These are phyloP conservation scores for Penicillium verrucosum DNA, from an alignment of 2,329 filamentous ascomycete genomes.

Conservation along the genomic window DNA sequence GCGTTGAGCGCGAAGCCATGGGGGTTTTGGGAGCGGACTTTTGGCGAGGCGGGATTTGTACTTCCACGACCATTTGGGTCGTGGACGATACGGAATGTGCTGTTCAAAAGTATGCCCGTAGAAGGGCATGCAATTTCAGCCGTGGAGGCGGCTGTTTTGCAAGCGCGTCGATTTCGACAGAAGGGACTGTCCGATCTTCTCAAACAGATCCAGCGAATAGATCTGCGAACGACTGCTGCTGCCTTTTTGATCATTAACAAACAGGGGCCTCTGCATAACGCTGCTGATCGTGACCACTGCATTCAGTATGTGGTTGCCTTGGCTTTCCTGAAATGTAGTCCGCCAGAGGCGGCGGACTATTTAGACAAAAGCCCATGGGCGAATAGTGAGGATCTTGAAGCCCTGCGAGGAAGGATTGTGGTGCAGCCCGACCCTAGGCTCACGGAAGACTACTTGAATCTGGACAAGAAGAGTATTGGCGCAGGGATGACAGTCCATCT, in stretches of 20 bases:
- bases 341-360: slow-evolving; percentile 28
- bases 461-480: slow-evolving; percentile 26
- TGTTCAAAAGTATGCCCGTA: slow-evolving; percentile 28
- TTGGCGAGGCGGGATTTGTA: slow-evolving; percentile 19
- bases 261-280: slow-evolving; percentile 23
- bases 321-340: slow-evolving; percentile 30
- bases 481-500: slow-evolving; percentile 28
- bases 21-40: slow-evolving; percentile 35
- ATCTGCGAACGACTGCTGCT: slow-evolving; percentile 30
- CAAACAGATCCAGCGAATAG: slow-evolving; percentile 25
- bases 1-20: slow-evolving; percentile 33
- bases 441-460: slow-evolving; percentile 32
- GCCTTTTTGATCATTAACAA: slow-evolving; percentile 37
- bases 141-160: slow-evolving; percentile 31
- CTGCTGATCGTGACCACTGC: slow-evolving; percentile 39
- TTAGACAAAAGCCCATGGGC: slow-evolving; percentile 27
- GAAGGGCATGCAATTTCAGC: slow-evolving; percentile 38
- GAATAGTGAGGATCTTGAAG: slow-evolving; percentile 15
- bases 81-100: slow-evolving; percentile 24
- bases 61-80: slow-evolving; percentile 19
- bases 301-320: slow-evolving; percentile 36
- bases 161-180: slow-evolving; percentile 10
- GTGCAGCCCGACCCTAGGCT: slow-evolving; percentile 27
- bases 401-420: slow-evolving; percentile 26
- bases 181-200: slow-evolving; percentile 10